Evolutionary conservation across 768 basidiomycete genomes (phyloP).

Genomic region (Lyophyllum shimeji): DNA sequence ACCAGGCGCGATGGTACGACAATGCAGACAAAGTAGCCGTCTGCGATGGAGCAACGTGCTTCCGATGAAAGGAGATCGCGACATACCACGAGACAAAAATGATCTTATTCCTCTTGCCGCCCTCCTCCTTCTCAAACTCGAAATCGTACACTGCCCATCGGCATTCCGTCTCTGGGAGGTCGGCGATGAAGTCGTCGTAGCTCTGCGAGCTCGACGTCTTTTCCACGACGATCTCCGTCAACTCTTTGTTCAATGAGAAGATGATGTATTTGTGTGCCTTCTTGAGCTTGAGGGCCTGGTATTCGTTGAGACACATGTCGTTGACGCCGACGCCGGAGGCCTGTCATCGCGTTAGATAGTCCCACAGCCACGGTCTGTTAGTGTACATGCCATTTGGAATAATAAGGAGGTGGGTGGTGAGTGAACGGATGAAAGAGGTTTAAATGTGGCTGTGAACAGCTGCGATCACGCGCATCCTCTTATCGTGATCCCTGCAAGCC

Average conservation of each 20-base stretch:
- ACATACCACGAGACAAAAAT: conserved; percentile 84
- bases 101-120: conserved; percentile 84
- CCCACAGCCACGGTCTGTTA: neutral
- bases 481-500: conserved; percentile 11
- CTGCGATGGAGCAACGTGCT: neutral
- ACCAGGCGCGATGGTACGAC: neutral
- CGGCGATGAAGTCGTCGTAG: conserved; percentile 74
- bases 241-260: conserved; percentile 59
- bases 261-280: conserved; percentile 85
- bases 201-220: conserved; percentile 51
- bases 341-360: conserved; percentile 24
- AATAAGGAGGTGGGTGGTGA: conserved; percentile 18
- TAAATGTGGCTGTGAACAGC: conserved; percentile 27
- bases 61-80: conserved; percentile 3
- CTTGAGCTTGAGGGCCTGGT: conserved; percentile 71
- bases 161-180: conserved; percentile 74
- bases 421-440: conserved; percentile 23
- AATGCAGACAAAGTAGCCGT: neutral
- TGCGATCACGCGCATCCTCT: conserved; percentile 20
- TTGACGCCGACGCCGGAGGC: conserved; percentile 69
- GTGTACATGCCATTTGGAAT: conserved; percentile 28
- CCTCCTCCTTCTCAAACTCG: conserved; percentile 72
- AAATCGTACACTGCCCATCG: conserved; percentile 95
- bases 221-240: conserved; percentile 76
- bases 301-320: conserved; percentile 55